Evolutionary conservation across 2,329 filamentous ascomycete species (phyloP).

Genomic region (Torrubiella hemipterigena): DNA sequence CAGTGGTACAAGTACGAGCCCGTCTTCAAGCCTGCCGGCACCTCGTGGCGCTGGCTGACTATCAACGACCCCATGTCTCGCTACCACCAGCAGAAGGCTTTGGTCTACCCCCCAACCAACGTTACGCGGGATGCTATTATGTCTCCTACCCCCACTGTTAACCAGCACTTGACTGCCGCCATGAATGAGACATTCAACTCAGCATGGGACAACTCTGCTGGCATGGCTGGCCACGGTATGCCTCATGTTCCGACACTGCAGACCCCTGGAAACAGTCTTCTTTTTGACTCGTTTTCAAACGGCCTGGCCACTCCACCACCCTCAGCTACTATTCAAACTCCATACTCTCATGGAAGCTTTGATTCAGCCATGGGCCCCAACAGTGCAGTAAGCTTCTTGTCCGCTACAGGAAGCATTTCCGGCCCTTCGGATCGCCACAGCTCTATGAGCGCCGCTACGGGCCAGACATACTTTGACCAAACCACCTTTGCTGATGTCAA

Average conservation of each 20-base stretch:
- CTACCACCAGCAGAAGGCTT: conserved; percentile 39
- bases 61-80: conserved; percentile 48
- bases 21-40: conserved; percentile 38
- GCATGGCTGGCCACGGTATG: conserved; percentile 11
- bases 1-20: conserved; percentile 36
- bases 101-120: conserved; percentile 21
- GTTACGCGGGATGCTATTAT: conserved; percentile 33
- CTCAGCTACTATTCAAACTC: conserved; percentile 35
- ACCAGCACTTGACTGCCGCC: conserved; percentile 38
- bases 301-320: conserved; percentile 46
- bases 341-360: conserved; percentile 33
- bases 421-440: conserved; percentile 8
- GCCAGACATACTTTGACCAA: conserved; percentile 20
- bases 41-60: conserved; percentile 50
- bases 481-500: conserved; percentile 20
- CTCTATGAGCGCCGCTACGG: conserved; percentile 11
- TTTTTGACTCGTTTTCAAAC: conserved; percentile 38
- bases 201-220: conserved; percentile 34
- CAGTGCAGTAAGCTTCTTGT: conserved; percentile 18
- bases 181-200: conserved; percentile 47
- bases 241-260: conserved; percentile 21
- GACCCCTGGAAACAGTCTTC: conserved; percentile 19
- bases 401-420: conserved; percentile 13
- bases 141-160: conserved; percentile 37
- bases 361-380: conserved; percentile 22